Base-by-base conservation (phyloP, 2,329 filamentous ascomycete genomes). In the Beauveria sp. region DNA sequence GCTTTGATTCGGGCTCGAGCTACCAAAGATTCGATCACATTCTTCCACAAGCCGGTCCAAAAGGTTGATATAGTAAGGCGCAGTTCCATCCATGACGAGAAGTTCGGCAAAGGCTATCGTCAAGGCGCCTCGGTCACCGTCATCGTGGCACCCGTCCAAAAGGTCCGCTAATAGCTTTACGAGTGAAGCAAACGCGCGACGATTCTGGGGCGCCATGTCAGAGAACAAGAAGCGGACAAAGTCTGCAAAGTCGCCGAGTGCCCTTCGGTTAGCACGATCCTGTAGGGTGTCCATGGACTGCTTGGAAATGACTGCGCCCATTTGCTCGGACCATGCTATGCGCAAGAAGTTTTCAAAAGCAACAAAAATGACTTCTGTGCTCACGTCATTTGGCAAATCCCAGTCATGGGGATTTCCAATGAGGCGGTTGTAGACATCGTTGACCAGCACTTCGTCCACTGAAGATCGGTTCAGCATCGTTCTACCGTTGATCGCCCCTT, bases 271-370 rank as follows among this genome's bases (percentile, higher is more conserved):
- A 10, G 83, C 80, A 62, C 84, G 80, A 63, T 83, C 81, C 67
- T 96, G 92, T n/a, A 98, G 80, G 1, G 86, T 85, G 62, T 88
- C 84, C 43, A 97, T 79, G 5, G 86, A 83, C 52, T 88, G 80
- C 58, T 85, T 80, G 1, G 90, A 86, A 72, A 98, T 86, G 61
- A 98, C 85, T 3, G 90, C 86, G 0, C 93, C 93, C 80, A 97
- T 92, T 67, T 91, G 88, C 66, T 93, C 89, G 63, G 84, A 87
- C 93, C 93, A 98, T 14, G 90, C 92, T 65, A 92, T 88, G 63
- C 86, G 87, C 64, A 97, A 78, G 67, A 97, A 98, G 64, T 96
- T 97, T 72, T 97, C 93, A 71, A 97, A 98, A 0, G 93, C 89
- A 28, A 90, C 89, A 70, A 97, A 96, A 5, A 98, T 82, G 22